Percentiles rank a stretch among this genome's conserved stretches.
phyloP scores from a whole-genome alignment of 108 stramenopile species.

The Pseudonitzschia multiseries region DNA sequence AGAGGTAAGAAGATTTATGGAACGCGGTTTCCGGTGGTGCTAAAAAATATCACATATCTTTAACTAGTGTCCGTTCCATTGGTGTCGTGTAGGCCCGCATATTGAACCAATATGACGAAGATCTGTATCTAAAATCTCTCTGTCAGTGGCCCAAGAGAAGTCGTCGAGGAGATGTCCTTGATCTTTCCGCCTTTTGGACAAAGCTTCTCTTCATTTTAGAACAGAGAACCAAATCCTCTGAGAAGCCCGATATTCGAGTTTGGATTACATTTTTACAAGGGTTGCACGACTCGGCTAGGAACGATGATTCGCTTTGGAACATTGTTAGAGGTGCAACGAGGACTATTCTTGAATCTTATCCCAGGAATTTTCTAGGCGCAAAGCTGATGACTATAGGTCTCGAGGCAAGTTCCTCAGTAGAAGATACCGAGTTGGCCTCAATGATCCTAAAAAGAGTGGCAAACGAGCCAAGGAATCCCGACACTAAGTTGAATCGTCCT shows the following conservation, averaged over 20 bases:
- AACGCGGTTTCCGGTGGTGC: background rate
- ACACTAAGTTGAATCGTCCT: background rate
- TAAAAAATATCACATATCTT: background rate
- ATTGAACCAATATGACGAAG: constrained; percentile 11
- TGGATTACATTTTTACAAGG: constrained; percentile 20
- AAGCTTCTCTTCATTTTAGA: constrained; percentile 7
- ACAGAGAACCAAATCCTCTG: background rate
- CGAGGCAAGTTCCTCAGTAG: constrained; percentile 33
- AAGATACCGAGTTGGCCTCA: constrained; percentile 46
- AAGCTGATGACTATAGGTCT: constrained; percentile 29
- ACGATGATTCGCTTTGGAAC: constrained; percentile 21
- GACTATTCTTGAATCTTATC: constrained; percentile 20
- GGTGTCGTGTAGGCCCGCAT: constrained; percentile 9
- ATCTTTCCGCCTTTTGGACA: constrained; percentile 18
- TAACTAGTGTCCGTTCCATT: background rate
- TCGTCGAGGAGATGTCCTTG: constrained; percentile 29
- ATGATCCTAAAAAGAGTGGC: constrained; percentile 36
- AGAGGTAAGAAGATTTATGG: constrained; percentile 21
- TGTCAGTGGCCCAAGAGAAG: constrained; percentile 34
- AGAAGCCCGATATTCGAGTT: constrained; percentile 16
- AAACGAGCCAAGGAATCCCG: background rate
- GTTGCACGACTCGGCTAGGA: constrained; percentile 4
- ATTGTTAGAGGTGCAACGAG: constrained; percentile 10
- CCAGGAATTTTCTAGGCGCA: constrained; percentile 8
- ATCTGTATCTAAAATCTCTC: constrained; percentile 13